These are phyloP conservation scores for Isoetes engelmannii DNA, from an alignment of 83 land plant species.

Conservation along the genomic window DNA sequence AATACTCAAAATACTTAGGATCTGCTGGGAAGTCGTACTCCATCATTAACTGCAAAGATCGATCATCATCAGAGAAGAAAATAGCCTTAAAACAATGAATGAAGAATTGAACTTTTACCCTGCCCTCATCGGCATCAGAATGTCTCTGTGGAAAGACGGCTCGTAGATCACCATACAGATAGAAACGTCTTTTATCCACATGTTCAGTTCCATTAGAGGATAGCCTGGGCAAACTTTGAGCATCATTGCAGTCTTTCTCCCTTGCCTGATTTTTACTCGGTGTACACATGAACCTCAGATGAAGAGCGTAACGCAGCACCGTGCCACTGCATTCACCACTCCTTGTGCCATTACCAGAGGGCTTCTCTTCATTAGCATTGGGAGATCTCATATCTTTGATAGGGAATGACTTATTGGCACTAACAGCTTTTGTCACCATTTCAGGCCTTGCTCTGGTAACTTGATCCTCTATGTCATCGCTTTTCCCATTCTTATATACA, in stretches of 20 bases:
- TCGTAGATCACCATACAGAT: conserved; percentile 76
- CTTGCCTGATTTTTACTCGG: conserved; percentile 28
- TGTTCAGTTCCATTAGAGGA: conserved; percentile 19
- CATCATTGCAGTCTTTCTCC: conserved; percentile 17
- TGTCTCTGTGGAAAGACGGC: conserved; percentile 97
- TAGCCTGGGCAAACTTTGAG: conserved; percentile 19
- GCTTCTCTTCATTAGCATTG: too few relatives aligned
- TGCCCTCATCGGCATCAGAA: conserved; percentile 94
- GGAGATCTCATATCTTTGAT: too few relatives aligned
- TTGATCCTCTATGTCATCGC: not conserved
- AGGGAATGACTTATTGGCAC: too few relatives aligned
- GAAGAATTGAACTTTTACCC: conserved; percentile 44
- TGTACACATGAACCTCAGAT: conserved; percentile 76
- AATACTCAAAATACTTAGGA: conserved; percentile 42
- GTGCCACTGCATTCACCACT: conserved; percentile 33
- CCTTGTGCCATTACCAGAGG: not conserved
- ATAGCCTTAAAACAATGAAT: not conserved
- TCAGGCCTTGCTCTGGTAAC: not conserved
- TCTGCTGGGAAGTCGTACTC: conserved; percentile 40
- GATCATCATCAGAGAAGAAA: conserved; percentile 6
- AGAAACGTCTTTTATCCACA: conserved; percentile 66
- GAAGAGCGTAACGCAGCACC: conserved; percentile 83
- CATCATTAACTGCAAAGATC: conserved; percentile 24
- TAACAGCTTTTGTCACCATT: not conserved
- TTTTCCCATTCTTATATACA: not conserved